Conservation (phyloP, 176 grass and related monocot species). For the bread wheat (Triticum aestivum) region IWGSC_CS_RefSeq_v2.1 NC_057801.1:669969000-669969499, state of each 20-base stretch:
- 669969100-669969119: background rate
- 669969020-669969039: background rate
- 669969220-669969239: background rate
- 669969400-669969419: background rate
- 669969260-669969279: background rate
- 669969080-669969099: background rate
- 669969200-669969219: constrained; percentile 31
- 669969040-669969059: background rate
- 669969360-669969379: constrained; percentile 6
- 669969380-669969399: constrained; percentile 26
- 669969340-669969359: background rate
- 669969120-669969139: constrained; percentile 19
- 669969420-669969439: background rate
- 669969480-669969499: no score
- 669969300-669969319: constrained; percentile 18
- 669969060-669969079: background rate
- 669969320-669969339: background rate
- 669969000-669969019: background rate
- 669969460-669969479: constrained; percentile 33
- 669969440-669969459: constrained; percentile 26
- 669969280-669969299: constrained; percentile 8
- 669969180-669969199: constrained; percentile 29
- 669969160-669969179: constrained; percentile 38
- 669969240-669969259: background rate
- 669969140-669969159: constrained; percentile 22